Conservation (phyloP, 2,329 filamentous ascomycete species). For the Botrytis porri region DNA sequence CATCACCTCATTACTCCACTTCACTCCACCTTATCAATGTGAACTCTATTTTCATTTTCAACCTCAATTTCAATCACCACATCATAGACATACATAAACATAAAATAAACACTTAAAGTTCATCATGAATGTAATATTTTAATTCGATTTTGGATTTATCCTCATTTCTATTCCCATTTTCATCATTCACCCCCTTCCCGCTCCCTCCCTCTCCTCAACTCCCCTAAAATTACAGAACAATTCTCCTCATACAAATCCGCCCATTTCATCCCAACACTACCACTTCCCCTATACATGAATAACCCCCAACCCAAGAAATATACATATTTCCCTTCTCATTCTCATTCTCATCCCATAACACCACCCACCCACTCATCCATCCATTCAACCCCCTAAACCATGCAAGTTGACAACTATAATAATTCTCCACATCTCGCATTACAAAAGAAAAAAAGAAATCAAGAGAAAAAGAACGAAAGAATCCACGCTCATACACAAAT, state of each 20-base stretch:
- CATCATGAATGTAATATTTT: too few species aligned
- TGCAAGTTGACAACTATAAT: background rate
- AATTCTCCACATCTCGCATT: background rate
- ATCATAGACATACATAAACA: background rate
- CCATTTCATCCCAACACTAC: background rate
- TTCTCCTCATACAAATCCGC: background rate
- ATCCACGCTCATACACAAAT: background rate
- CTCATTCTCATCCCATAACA: background rate
- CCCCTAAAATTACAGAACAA: background rate
- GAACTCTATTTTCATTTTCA: background rate
- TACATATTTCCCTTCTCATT: background rate
- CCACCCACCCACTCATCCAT: background rate
- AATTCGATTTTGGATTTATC: too few species aligned
- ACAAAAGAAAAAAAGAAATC: background rate
- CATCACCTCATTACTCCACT: too few species aligned
- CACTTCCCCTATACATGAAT: background rate
- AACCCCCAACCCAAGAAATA: background rate
- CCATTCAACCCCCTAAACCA: background rate
- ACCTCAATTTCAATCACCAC: background rate
- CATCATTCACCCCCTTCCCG: background rate
- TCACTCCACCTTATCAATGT: too few species aligned
- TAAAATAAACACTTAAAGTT: background rate
- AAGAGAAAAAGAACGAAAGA: background rate
- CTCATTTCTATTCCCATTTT: too few species aligned
- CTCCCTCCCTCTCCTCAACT: too few species aligned